Base-by-base conservation (phyloP, 1,284 basidiomycete genomes). In the Fomitiporia mediterranea region DNA sequence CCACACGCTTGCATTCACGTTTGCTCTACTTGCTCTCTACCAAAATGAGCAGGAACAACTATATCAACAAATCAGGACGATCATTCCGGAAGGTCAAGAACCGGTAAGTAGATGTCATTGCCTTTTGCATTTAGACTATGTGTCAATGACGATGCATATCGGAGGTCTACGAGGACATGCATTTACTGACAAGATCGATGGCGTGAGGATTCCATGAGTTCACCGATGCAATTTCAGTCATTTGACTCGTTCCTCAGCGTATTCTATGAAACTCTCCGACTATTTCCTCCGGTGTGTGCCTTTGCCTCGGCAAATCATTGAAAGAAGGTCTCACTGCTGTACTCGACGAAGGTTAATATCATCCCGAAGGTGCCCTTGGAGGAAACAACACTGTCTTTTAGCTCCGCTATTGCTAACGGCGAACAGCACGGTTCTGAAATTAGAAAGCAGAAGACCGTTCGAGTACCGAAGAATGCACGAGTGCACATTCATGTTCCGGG, bases 41-140 rank as follows among this genome's bases (percentile, higher is more conserved):
- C 82, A 75, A 2, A 78, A 84, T 0, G 77, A 80, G 61, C 85
- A 89, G 65, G 81, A 84, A 55, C 77, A 71, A 56, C 66, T 86
- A 7, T 78, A 77, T 61, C 64, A 81, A 38, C 77, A 83, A 48
- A 77, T 85, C 61, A 72, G 70, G 37, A 62, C 62, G 1, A 62
- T 80, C 2, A 63, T 79, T 38, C 67, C 73, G 4, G 72, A 77
- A 44, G 75, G 71, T 15, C 62, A 70, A 35, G 55, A 68, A 25
- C 78, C 77, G 2, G 80, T 81, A 56, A 49, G 74, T 61, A 21
- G n/a, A n/a, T n/a, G n/a, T n/a, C 44, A n/a, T 13, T 28, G 28
- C 34, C 43, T n/a, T 30, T 19, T 40, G 39, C 40, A 19, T 19
- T 38, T 34, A 19, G 51, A 17, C 19, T n/a, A n/a, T n/a, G n/a